Evolutionary conservation across 441 rosid species (phyloP).

Genomic region (Adansonia gregorii): DNA sequence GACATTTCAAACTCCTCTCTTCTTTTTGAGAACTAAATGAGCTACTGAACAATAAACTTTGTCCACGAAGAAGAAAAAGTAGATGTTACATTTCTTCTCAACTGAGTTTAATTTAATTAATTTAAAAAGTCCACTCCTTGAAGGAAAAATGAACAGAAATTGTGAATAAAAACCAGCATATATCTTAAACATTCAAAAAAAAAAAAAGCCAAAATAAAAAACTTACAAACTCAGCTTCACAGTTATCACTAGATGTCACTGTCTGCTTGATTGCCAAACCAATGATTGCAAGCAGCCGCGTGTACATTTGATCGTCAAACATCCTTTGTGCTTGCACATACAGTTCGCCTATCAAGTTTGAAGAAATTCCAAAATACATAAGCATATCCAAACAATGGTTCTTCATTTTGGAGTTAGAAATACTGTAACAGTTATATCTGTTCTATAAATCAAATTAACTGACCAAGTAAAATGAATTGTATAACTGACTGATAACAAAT

Average conservation of each 20-base stretch:
- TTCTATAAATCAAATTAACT: slow-evolving; percentile 21
- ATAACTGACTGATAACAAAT: background rate
- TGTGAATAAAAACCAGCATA: background rate
- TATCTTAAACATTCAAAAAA: slow-evolving; percentile 10
- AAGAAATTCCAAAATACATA: slow-evolving; percentile 31
- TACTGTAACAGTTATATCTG: background rate
- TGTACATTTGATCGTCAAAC: slow-evolving; percentile 86
- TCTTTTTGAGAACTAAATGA: background rate
- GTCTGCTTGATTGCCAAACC: slow-evolving; percentile 73
- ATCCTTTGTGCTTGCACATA: slow-evolving; percentile 81
- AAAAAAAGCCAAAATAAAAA: slow-evolving; percentile 19
- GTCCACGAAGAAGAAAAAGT: background rate
- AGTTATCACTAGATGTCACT: slow-evolving; percentile 53
- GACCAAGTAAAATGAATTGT: slow-evolving; percentile 14
- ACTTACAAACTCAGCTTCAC: slow-evolving; percentile 86
- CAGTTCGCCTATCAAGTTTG: slow-evolving; percentile 71
- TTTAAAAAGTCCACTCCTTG: background rate
- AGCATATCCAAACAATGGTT: background rate
- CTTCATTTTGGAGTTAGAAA: slow-evolving; percentile 19
- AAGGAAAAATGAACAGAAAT: slow-evolving; percentile 5
- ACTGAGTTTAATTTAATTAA: background rate
- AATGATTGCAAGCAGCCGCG: slow-evolving; percentile 74
- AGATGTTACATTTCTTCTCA: background rate
- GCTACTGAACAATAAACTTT: background rate
- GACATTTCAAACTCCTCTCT: slow-evolving; percentile 18